phyloP scores from a whole-genome alignment of 1,284 basidiomycete genomes.

The Naganishia liquefaciens region DNA sequence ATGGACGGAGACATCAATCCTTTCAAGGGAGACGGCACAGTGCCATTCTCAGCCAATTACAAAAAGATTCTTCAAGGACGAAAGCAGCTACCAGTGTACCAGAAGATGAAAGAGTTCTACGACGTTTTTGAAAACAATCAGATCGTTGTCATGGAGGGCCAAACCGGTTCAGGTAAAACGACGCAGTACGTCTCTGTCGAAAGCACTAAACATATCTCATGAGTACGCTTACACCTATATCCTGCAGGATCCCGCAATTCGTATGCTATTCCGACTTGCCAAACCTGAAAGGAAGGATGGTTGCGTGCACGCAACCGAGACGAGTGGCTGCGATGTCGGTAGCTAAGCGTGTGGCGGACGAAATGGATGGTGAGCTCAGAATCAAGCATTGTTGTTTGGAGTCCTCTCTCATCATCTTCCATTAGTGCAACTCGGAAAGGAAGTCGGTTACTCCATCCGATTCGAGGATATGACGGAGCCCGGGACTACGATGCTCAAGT shows the following conservation, averaged over 20 bases:
- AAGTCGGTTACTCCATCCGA: constrained; percentile 97
- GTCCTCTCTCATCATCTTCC: neutral
- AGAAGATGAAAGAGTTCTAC: constrained; percentile 90
- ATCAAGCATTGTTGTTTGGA: neutral
- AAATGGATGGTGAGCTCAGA: constrained; percentile 80
- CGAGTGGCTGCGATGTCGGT: constrained; percentile 98
- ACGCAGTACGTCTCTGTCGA: constrained; percentile 64
- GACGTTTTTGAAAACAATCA: constrained; percentile 71
- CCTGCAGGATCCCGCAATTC: constrained; percentile 82
- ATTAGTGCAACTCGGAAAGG: constrained; percentile 80
- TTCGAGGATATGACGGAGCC: constrained; percentile 97
- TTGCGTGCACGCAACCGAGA: constrained; percentile 96
- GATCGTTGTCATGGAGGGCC: constrained; percentile 94
- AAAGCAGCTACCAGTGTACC: constrained; percentile 86
- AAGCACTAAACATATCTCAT: too few species aligned
- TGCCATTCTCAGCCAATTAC: constrained; percentile 75
- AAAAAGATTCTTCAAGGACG: constrained; percentile 80
- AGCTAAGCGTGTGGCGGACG: constrained; percentile 96
- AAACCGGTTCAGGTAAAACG: constrained; percentile 97
- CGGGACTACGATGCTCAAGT: constrained; percentile 89
- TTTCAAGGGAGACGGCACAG: constrained; percentile 62
- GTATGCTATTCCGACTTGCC: constrained; percentile 91
- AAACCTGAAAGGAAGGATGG: constrained; percentile 80
- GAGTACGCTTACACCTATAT: constrained; percentile 38
- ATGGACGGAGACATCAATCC: constrained; percentile 84